Base-by-base conservation (phyloP, 805 yeast genomes). In the Wickerhamiella azymoides region DNA sequence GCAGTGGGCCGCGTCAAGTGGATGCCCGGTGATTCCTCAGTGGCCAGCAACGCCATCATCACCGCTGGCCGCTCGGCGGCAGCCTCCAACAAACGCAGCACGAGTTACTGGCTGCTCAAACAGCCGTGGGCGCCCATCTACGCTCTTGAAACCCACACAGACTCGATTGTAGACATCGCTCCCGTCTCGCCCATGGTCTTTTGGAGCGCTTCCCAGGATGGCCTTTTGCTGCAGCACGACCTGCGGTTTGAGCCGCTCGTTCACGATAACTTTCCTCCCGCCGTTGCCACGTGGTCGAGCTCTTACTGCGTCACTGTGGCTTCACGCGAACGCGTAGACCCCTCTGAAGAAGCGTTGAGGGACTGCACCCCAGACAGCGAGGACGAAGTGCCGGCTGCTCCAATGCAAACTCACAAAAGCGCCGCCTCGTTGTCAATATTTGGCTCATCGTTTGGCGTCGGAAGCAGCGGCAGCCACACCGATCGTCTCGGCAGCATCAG, bases 1-100 rank as follows among this genome's bases (percentile, higher is more conserved):
- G 83, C 95, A 0, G 80, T 89, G 1, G 76, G 80, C 53, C 81
- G 77, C 53, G 86, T 80, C 0, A 62, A 79, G 25, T 85, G 94
- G 88, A 64, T 72, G 49, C 68, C 53, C 5, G 59, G 72, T 10
- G 65, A 63, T n/a, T 57, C 63, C 10, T 14, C 45, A 5, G 38
- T 53, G 3, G 39, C 47, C 19, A 45, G 38, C n/a, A 41, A 49
- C 6, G 36, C 46, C 11, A 24, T 55, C 17, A 49, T 50, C 16
- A 49, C 56, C 5, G 28, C 50, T 11, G 55, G 57, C 14, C 42
- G 58, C 4, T 39, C 47, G 2, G 48, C 48, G 6, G 43, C 38
- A n/a, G n/a, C 38, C 19, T 28, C 41, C 4, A 39, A 38, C 18
- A 40, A 33, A 18, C 37, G 38, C n/a, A 52, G 52, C 17, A 49